Evolutionary conservation across 2,329 filamentous ascomycete genomes (phyloP), one percentile per base, ranked within the genome.

Genomic region (Phyllosticta citrichinensis): DNA sequence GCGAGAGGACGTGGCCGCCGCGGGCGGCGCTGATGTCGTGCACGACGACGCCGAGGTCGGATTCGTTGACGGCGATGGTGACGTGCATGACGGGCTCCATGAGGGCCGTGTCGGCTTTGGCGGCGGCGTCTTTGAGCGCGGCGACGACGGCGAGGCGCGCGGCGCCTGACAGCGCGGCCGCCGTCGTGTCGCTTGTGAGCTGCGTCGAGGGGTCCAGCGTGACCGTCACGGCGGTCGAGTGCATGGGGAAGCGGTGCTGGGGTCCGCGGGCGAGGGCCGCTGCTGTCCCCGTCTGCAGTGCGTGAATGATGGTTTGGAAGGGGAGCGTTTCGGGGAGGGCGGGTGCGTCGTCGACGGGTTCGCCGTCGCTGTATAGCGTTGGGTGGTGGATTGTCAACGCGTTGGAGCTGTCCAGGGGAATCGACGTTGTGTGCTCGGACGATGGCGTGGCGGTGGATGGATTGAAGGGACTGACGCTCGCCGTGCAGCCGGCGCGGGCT

Each of bases 71-170:
- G 65, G 84, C 86, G 69, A 99, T 96, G 58, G 87, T 85, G 5
- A 89, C 90, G 63, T 87, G 86, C 91, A 97, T 97, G 60, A 99
- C 89, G 1, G 94, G 94, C 70, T 99, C 94, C 76, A 97, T 87
- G 50, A 99, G 78, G 1, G 82, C 81, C 1, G 91, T 82, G 2
- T 79, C 76, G 2, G 77, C 70, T n/a, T 76, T 73, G 10, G 80
- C 75, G 60, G 83, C 80, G 0, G 86, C 84, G 19, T 84, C 80
- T 57, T 83, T 82, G 0, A 97, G 80, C 0, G 87, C 87, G 9
- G 81, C 79, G 62, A 87, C 83, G 0, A 92, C 87, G 2, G 89
- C 70, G 2, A 66, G 63, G 70, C 75, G 85, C 66, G 80, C 86
- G 63, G 80, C 91, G 75, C 79, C 90, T 68, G 83, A 91, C 72